phyloP scores from a whole-genome alignment of 148 eudicot species.

The Rhododendron simsii region DNA sequence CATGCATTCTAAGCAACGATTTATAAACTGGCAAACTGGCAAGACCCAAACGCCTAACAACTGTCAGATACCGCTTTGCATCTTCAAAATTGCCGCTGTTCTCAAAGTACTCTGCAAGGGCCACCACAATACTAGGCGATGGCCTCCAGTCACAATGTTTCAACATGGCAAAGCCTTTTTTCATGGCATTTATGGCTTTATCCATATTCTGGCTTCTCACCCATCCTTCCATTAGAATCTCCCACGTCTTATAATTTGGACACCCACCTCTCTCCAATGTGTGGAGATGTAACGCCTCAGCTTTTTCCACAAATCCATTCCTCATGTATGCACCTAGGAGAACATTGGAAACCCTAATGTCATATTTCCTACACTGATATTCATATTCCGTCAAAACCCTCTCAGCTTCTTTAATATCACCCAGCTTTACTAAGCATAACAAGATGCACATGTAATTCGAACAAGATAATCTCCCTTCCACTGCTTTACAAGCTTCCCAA shows the following conservation, averaged over 20 bases:
- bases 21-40: conserved; percentile 21
- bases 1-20: conserved; percentile 24
- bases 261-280: conserved; percentile 26
- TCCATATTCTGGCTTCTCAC: conserved; percentile 21
- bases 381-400: conserved; percentile 28
- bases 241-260: conserved; percentile 37
- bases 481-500: conserved; percentile 28
- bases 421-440: conserved; percentile 26
- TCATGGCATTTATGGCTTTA: conserved; percentile 27
- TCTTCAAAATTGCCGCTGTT: conserved; percentile 19
- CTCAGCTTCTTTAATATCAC: conserved; percentile 29
- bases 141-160: conserved; percentile 32
- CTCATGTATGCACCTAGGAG: conserved; percentile 31
- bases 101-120: conserved; percentile 23
- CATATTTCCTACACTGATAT: conserved; percentile 22
- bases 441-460: conserved; percentile 28
- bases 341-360: conserved; percentile 29
- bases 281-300: conserved; percentile 28
- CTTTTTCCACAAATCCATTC: conserved; percentile 26
- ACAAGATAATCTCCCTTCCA: conserved; percentile 20
- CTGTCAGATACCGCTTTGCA: conserved; percentile 13
- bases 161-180: conserved; percentile 17
- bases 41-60: conserved; percentile 18
- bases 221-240: conserved; percentile 33
- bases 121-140: conserved; percentile 17